Evolutionary conservation across 495 filamentous ascomycete species (phyloP), one percentile per base, ranked within the genome.

Genomic region (Neurospora terricola): DNA sequence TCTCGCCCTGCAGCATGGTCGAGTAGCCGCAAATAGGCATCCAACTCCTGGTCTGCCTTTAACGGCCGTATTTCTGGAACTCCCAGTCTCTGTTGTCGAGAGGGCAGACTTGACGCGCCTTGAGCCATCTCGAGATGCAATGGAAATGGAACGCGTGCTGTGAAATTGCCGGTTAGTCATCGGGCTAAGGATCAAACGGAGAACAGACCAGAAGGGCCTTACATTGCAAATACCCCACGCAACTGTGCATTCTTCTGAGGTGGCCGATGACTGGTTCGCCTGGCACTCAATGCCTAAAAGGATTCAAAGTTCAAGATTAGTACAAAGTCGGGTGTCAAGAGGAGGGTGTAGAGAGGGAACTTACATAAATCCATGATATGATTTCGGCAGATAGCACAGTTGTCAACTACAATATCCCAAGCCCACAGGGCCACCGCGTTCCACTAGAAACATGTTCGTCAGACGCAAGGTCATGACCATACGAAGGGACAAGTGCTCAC

Each of bases 71-170:
- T 80, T 98, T 98, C 84, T 99, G 96, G 88, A 98, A 98, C 79
- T 98, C 96, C 96, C 96, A 99, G 82, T 98, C 96, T 77, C 94
- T 88, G 85, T 99, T 99, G 83, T 99, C 96, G 36, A 99, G 87
- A 4, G 96, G 96, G 78, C 96, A 99, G 69, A 99, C 96, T 82
- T 98, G 96, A 72, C 96, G 93, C n/a, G 96, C 98, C 87, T 99
- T 99, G 45, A 99, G 86, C 96, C 96, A 99, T 82, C 96, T 90
- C 5, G 96, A 98, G 81, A 99, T 99, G 86, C 96, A 99, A 84
- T 99, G 96, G 86, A 99, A 99, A 83, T 99, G 96, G 87, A 99
- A 99, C 8, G 96, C 96, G 79, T 99, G 96, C 96, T 99, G 79
- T 69, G 75, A 2, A 37, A 36, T 36, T 34, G 73, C 76, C 73